A percentile compares a stretch with the other conserved stretches of the same genome.
phyloP scores from a whole-genome alignment of 768 basidiomycete species.

The Amanita subjunquillea region DNA sequence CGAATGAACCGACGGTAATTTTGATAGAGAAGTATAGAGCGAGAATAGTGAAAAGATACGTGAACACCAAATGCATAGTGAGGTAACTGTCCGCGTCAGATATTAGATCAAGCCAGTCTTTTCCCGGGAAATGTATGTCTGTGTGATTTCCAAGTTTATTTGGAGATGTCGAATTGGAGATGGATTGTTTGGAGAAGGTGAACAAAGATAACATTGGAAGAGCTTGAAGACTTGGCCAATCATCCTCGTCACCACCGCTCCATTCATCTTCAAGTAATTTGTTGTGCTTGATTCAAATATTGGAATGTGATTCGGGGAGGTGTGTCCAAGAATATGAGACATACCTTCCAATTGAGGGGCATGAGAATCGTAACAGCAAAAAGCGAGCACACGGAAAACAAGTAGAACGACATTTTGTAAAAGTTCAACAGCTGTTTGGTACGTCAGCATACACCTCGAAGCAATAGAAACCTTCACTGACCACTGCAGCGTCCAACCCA shows the following conservation, averaged over 20 bases:
- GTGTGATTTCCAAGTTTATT: not conserved
- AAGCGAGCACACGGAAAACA: constrained; percentile 80
- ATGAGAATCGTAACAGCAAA: constrained; percentile 82
- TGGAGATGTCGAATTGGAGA: constrained; percentile 2
- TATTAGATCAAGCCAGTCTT: constrained; percentile 80
- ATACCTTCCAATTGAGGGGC: constrained; percentile 89
- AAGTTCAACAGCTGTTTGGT: constrained; percentile 73
- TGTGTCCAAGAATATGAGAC: constrained; percentile 12
- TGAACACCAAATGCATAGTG: constrained; percentile 84
- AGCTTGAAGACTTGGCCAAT: constrained; percentile 31
- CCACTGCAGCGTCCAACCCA: constrained; percentile 93
- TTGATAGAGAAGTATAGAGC: constrained; percentile 75
- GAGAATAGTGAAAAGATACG: constrained; percentile 86
- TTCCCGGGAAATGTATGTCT: constrained; percentile 14
- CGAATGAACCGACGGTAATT: constrained; percentile 87
- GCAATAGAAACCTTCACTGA: constrained; percentile 25
- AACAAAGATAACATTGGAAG: constrained; percentile 10
- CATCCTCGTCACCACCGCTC: constrained; percentile 27
- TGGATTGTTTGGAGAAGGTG: constrained; percentile 16
- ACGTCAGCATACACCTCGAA: not conserved
- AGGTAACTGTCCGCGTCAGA: constrained; percentile 86
- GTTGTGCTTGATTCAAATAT: constrained; percentile 42
- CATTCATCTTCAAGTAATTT: constrained; percentile 57
- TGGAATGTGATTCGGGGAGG: not conserved
- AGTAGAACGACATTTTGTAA: constrained; percentile 88